Conservation (phyloP, 768 basidiomycete species). For the Kwoniella shandongensis region DNA sequence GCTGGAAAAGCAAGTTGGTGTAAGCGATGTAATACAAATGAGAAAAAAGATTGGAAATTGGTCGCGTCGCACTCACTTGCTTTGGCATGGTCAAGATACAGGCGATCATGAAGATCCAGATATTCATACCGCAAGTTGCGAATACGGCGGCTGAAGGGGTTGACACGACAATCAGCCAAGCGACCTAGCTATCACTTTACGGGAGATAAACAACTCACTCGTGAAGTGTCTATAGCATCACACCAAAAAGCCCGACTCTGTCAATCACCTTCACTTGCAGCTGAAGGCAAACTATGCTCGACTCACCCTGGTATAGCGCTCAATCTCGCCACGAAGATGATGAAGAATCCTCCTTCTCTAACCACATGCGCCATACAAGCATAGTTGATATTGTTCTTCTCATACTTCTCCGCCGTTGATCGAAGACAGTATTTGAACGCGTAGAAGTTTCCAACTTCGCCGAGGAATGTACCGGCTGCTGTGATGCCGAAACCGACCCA, state of each 20-base stretch:
- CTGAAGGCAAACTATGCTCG: neutral
- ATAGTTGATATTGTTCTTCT: conserved; percentile 50
- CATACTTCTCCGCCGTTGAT: conserved; percentile 45
- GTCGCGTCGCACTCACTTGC: conserved; percentile 36
- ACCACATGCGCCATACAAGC: conserved; percentile 53
- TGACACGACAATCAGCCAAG: neutral
- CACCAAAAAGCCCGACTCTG: neutral
- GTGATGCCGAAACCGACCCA: conserved; percentile 53
- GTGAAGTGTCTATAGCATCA: conserved; percentile 17
- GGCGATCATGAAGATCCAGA: conserved; percentile 47
- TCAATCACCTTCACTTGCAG: conserved; percentile 7
- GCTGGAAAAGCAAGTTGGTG: conserved; percentile 54
- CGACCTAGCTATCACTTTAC: neutral
- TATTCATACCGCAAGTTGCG: conserved; percentile 49
- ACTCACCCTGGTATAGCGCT: conserved; percentile 54
- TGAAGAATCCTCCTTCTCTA: conserved; percentile 53
- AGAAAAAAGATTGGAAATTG: neutral
- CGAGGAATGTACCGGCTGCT: conserved; percentile 48
- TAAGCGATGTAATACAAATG: no score
- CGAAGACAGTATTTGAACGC: conserved; percentile 48
- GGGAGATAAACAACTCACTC: conserved; percentile 9
- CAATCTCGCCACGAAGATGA: conserved; percentile 51
- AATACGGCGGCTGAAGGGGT: conserved; percentile 46
- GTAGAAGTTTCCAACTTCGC: conserved; percentile 52
- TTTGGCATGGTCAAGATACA: conserved; percentile 49